A percentile compares a stretch with the other conserved stretches of the same genome.
Conservation (phyloP, 352 stramenopile genomes). For the Globisporangium splendens region DNA sequence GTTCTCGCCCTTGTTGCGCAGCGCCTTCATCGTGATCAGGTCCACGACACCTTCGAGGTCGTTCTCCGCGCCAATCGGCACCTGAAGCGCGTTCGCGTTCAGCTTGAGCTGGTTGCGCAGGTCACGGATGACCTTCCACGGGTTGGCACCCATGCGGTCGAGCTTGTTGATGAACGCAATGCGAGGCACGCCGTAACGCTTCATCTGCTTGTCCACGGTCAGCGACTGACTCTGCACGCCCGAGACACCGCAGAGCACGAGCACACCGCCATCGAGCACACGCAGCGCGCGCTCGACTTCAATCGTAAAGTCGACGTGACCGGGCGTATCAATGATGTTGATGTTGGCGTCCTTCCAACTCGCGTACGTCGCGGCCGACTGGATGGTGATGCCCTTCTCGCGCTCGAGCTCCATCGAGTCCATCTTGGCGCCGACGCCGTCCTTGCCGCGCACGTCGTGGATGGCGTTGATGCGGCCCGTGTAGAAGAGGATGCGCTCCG, state of each 20-base stretch:
- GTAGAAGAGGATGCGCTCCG: slow-evolving; percentile 99
- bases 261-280: slow-evolving; percentile 97
- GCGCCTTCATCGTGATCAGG: slow-evolving; percentile 89
- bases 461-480: slow-evolving; percentile 97
- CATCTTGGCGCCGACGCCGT: slow-evolving; percentile 99
- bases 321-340: slow-evolving; percentile 99
- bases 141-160: slow-evolving; percentile 96
- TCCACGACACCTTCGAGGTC: slow-evolving; percentile 96
- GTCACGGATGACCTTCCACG: slow-evolving; percentile 93
- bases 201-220: slow-evolving; percentile 99
- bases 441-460: slow-evolving; percentile 96
- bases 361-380: slow-evolving; percentile 98
- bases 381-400: slow-evolving; percentile 99
- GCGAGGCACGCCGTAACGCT: slow-evolving; percentile 98
- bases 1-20: slow-evolving; percentile 91
- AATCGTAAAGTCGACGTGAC: slow-evolving; percentile 99
- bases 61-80: slow-evolving; percentile 97
- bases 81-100: slow-evolving; percentile 94
- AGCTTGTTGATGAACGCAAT: slow-evolving; percentile 99
- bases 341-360: slow-evolving; percentile 96
- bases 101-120: slow-evolving; percentile 96
- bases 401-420: slow-evolving; percentile 99
- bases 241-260: slow-evolving; percentile 89
- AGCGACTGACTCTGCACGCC: slow-evolving; percentile 98
- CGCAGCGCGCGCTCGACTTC: slow-evolving; percentile 97